Evolutionary conservation across 2,329 filamentous ascomycete genomes (phyloP).

Genomic region (Diaporthe nobilis): DNA sequence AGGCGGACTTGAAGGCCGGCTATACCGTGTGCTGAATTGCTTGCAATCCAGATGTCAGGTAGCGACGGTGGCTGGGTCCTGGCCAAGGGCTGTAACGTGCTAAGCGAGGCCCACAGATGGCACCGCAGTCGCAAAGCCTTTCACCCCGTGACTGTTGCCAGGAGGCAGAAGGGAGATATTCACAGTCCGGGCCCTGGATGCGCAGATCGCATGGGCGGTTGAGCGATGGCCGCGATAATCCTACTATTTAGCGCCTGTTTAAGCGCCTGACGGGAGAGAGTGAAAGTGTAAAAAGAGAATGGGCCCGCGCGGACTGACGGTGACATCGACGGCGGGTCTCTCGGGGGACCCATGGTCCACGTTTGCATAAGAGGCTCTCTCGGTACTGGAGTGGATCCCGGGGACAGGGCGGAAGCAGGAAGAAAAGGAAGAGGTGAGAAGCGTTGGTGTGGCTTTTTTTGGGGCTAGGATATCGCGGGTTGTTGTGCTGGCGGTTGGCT

Average conservation of each 20-base stretch:
- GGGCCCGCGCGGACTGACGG: constrained; percentile 4
- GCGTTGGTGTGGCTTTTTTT: background rate
- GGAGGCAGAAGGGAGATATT: background rate
- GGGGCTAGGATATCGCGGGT: background rate
- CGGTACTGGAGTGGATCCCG: constrained; percentile 20
- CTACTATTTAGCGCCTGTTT: background rate
- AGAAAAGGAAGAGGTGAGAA: background rate
- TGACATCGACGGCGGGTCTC: constrained; percentile 9
- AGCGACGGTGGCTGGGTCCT: constrained; percentile 22
- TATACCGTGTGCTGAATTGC: background rate
- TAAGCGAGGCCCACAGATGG: constrained; percentile 10
- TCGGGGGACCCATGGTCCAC: constrained; percentile 13
- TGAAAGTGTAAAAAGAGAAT: constrained; percentile 30
- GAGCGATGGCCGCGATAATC: background rate
- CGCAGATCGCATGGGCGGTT: background rate
- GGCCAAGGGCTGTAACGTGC: background rate
- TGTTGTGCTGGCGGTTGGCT: background rate
- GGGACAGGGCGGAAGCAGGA: background rate
- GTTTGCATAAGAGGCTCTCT: constrained; percentile 23
- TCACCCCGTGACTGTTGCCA: background rate
- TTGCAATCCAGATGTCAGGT: background rate
- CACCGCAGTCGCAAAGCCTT: background rate
- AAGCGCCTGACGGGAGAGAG: constrained; percentile 3
- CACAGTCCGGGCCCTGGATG: background rate
- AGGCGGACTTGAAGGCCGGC: background rate